Percentiles rank a stretch among this genome's conserved stretches.
Evolutionary conservation across 23 red algal genomes (phyloP).

Genomic region (Agarophyton chilense): DNA sequence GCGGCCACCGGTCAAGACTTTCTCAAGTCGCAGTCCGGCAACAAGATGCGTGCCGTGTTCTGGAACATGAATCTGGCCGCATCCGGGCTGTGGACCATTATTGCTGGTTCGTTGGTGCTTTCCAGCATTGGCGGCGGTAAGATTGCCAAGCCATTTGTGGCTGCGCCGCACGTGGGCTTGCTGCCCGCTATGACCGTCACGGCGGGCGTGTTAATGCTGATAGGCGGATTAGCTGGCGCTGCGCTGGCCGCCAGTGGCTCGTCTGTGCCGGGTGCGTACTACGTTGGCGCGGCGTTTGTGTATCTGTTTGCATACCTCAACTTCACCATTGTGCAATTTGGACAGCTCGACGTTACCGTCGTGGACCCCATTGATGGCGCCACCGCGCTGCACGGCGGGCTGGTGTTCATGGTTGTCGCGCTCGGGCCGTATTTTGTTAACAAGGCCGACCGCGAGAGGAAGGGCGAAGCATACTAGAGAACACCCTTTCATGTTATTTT

Average conservation of each 20-base stretch:
- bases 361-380: not conserved
- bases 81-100: constrained; percentile 47
- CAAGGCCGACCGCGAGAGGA: constrained; percentile 18
- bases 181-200: constrained; percentile 53
- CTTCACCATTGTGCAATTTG: constrained; percentile 62
- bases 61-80: constrained; percentile 70
- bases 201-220: constrained; percentile 52
- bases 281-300: constrained; percentile 10
- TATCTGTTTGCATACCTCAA: constrained; percentile 71
- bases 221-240: constrained; percentile 29
- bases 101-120: constrained; percentile 17
- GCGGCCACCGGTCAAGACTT: constrained; percentile 48
- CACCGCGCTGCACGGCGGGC: constrained; percentile 53
- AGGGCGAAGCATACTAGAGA: not conserved
- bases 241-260: not conserved
- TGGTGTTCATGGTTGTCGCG: constrained; percentile 53
- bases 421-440: constrained; percentile 71
- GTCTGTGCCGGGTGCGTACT: constrained; percentile 25
- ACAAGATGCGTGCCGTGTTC: constrained; percentile 55
- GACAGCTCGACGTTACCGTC: not conserved
- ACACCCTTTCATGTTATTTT: no score
- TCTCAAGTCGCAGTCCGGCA: constrained; percentile 34
- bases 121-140: not conserved
- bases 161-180: constrained; percentile 55
- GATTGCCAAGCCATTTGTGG: constrained; percentile 15